phyloP scores from a whole-genome alignment of 352 stramenopile species.

The Achlya hypogyna region DNA sequence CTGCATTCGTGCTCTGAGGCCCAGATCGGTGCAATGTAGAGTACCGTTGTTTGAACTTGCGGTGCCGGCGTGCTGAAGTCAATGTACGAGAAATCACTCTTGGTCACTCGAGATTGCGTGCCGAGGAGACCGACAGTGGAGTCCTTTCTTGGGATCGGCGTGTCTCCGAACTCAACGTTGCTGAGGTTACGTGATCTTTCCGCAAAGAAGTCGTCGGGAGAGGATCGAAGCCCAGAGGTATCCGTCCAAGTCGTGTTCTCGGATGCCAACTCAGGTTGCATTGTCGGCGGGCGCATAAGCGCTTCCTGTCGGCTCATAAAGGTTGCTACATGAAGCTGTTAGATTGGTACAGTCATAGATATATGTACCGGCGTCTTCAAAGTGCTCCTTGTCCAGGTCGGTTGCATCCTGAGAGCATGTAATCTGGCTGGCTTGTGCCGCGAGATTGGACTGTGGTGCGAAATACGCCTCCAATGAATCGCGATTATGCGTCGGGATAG shows the following conservation, averaged over 20 bases:
- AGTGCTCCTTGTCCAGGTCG: slow-evolving; percentile 8
- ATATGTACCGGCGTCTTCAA: slow-evolving; percentile 13
- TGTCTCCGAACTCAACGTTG: slow-evolving; percentile 9
- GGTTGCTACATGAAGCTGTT: background rate
- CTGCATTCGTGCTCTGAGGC: too few relatives aligned
- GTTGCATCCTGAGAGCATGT: background rate
- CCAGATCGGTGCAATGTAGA: too few relatives aligned
- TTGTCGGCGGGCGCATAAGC: background rate
- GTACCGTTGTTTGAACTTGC: too few relatives aligned
- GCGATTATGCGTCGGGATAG: background rate
- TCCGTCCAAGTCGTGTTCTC: background rate
- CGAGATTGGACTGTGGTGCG: background rate
- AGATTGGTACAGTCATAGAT: background rate
- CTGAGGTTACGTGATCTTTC: slow-evolving; percentile 5
- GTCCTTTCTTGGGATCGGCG: background rate
- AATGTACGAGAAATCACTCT: background rate
- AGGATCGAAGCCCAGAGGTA: background rate
- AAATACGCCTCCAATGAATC: slow-evolving; percentile 17
- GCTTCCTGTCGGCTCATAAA: background rate
- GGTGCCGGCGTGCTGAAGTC: background rate
- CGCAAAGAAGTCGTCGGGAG: slow-evolving; percentile 10
- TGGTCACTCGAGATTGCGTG: background rate
- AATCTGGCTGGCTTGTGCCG: slow-evolving; percentile 1
- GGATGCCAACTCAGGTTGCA: background rate
- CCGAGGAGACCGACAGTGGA: background rate